A percentile compares a stretch with the other conserved stretches of the same genome.
These are phyloP conservation scores for Neohortaea acidophila DNA, from an alignment of 495 filamentous ascomycete genomes.

Conservation along the genomic window DNA sequence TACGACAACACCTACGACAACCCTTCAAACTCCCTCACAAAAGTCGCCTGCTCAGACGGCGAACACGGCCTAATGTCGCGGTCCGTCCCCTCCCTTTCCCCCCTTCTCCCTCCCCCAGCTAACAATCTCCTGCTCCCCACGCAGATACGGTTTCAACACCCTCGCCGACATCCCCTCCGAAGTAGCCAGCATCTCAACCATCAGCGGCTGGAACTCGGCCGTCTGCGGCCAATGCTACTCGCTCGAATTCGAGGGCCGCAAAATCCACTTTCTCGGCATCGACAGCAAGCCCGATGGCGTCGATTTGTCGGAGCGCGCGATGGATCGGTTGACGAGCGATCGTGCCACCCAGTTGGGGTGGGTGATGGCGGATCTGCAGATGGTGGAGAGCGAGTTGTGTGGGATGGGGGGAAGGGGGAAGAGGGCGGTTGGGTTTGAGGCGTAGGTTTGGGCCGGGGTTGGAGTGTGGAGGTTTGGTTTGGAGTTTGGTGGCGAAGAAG, in stretches of 20 bases:
- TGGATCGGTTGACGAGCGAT: slow-evolving; percentile 50
- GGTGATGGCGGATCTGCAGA: slow-evolving; percentile 31
- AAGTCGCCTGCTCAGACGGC: slow-evolving; percentile 43
- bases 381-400: too few relatives aligned
- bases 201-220: slow-evolving; percentile 42
- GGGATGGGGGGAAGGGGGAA: too few relatives aligned
- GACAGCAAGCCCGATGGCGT: slow-evolving; percentile 46
- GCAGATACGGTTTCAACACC: slow-evolving; percentile 31
- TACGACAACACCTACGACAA: slow-evolving; percentile 48
- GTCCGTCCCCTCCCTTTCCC: too few relatives aligned
- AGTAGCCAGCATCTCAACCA: slow-evolving; percentile 22
- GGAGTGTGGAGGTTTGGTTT: too few relatives aligned
- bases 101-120: too few relatives aligned
- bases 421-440: too few relatives aligned
- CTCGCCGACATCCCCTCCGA: slow-evolving; percentile 20
- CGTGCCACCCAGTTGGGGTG: slow-evolving; percentile 41
- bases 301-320: slow-evolving; percentile 48
- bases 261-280: slow-evolving; percentile 51
- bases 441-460: too few relatives aligned
- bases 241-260: slow-evolving; percentile 42
- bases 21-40: slow-evolving; percentile 29
- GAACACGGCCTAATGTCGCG: slow-evolving; percentile 42
- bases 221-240: slow-evolving; percentile 58
- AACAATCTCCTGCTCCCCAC: too few relatives aligned
- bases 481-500: too few relatives aligned